Conservation (phyloP, 2,329 filamentous ascomycete species). For the Aspergillus flavus region DNA sequence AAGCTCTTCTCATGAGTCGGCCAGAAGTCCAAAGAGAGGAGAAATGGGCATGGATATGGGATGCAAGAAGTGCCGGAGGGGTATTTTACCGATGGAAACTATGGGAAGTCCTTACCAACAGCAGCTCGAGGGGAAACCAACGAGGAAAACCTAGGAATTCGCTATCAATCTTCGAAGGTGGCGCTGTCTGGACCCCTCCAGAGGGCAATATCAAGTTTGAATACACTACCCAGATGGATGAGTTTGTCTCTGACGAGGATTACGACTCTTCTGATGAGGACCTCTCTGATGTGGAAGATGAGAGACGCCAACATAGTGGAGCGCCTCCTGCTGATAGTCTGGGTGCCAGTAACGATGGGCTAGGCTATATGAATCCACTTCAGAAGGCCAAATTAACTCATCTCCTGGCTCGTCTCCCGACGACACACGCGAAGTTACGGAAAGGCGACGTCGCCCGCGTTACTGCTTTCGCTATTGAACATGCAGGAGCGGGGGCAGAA, state of each 20-base stretch:
- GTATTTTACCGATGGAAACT: constrained; percentile 92
- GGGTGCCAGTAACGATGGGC: constrained; percentile 47
- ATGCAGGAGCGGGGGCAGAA: constrained; percentile 80
- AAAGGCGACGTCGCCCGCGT: constrained; percentile 85
- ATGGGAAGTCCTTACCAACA: constrained; percentile 80
- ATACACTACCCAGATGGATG: constrained; percentile 73
- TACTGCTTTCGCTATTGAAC: constrained; percentile 84
- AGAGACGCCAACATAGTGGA: constrained; percentile 46
- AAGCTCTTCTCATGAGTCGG: constrained; percentile 86
- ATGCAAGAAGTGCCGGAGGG: constrained; percentile 74
- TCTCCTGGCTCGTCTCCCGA: constrained; percentile 79
- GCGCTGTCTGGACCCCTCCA: constrained; percentile 76
- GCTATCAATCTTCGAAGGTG: constrained; percentile 69
- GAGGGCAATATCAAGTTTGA: constrained; percentile 76
- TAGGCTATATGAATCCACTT: constrained; percentile 75
- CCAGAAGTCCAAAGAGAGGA: constrained; percentile 82
- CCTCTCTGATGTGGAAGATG: constrained; percentile 54
- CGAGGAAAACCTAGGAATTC: constrained; percentile 56
- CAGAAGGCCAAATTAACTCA: constrained; percentile 83
- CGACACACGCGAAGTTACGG: constrained; percentile 70
- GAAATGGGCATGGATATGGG: constrained; percentile 93
- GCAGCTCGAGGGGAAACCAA: constrained; percentile 41
- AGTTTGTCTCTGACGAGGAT: constrained; percentile 80
- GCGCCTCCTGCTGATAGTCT: constrained; percentile 46
- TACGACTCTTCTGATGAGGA: constrained; percentile 89